These are phyloP conservation scores for Epichloe sylvatica DNA, from an alignment of 2,329 filamentous ascomycete genomes.

Conservation along the genomic window DNA sequence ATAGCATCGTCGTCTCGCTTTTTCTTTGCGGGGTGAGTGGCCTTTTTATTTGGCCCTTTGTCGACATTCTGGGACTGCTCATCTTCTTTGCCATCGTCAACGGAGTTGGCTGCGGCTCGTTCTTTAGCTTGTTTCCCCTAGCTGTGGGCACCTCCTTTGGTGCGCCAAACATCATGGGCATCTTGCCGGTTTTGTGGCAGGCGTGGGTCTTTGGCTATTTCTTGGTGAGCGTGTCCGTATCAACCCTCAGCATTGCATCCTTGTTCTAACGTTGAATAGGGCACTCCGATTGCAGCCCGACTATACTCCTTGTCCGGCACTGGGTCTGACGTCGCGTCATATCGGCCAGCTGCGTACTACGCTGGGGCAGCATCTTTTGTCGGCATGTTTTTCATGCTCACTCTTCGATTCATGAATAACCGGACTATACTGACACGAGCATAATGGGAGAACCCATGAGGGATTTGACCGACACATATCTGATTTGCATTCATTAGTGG, in stretches of 20 bases:
- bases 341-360: constrained; percentile 16
- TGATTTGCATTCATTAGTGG: no score
- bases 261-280: constrained; percentile 8
- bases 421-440: constrained; percentile 3
- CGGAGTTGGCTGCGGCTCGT: constrained; percentile 16
- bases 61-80: constrained; percentile 11
- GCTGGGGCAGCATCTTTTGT: constrained; percentile 13
- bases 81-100: constrained; percentile 14
- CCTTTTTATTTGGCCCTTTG: constrained; percentile 15
- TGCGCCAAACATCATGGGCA: constrained; percentile 11
- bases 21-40: constrained; percentile 13
- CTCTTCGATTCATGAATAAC: constrained; percentile 4
- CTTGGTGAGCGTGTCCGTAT: constrained; percentile 9
- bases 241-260: neutral
- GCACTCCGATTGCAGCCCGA: constrained; percentile 15
- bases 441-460: neutral
- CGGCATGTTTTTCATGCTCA: constrained; percentile 8
- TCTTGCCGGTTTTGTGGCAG: constrained; percentile 15
- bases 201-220: constrained; percentile 17
- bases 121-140: constrained; percentile 16
- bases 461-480: no score
- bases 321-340: constrained; percentile 8
- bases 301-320: constrained; percentile 12
- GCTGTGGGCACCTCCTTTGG: constrained; percentile 13
- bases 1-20: constrained; percentile 14